Evolutionary conservation across 306 rosid genomes (phyloP), one percentile per base, ranked within the genome.

Genomic region (Begonia peltatifolia): DNA sequence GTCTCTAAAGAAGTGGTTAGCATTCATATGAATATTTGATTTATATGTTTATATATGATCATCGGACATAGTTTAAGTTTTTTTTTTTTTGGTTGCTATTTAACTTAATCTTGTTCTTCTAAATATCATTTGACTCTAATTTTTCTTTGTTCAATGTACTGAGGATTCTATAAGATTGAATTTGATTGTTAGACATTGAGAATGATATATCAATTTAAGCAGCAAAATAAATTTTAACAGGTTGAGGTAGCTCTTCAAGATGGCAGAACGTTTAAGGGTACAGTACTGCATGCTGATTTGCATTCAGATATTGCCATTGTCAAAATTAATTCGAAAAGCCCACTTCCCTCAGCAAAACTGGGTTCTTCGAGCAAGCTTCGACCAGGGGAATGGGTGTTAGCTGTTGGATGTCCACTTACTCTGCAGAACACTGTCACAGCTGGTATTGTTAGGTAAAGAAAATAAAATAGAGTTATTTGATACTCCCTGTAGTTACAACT

Each of bases 301-400:
- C 94, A 76, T 54, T 85, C 95, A 10, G 97, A 85, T 75, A 75
- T 90, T 66, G 97, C 95, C 57, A 75, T 86, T 47, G 70, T 86
- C 43, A 90, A 83, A 71, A 86, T 86, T 57, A 62, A 73, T 48
- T 79, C 95, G 16, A 81, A 86, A 76, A 80, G 79, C 44, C 94
- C 88, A 41, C 87, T 90, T 6, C 97, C 92, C 9, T 68, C 73
- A 12, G 97, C 92, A 55, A 83, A 81, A 56, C 71, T 83, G 10
- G 97, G 97, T 59, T 76, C 82, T 58, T 90, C 94, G 43, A 69
- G 79, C 17, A 75, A 46, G 74, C 88, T 90, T 59, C 94, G 77
- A 47, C 95, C 97, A 14, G 97, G 97, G 60, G 95, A 90, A 50
- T 90, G 95, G 94, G 94, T 86, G 20, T 30, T 85, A 62, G 83